These are phyloP conservation scores for Aspergillus chevalieri DNA, from an alignment of 2,329 filamentous ascomycete species.

Conservation along the genomic window DNA sequence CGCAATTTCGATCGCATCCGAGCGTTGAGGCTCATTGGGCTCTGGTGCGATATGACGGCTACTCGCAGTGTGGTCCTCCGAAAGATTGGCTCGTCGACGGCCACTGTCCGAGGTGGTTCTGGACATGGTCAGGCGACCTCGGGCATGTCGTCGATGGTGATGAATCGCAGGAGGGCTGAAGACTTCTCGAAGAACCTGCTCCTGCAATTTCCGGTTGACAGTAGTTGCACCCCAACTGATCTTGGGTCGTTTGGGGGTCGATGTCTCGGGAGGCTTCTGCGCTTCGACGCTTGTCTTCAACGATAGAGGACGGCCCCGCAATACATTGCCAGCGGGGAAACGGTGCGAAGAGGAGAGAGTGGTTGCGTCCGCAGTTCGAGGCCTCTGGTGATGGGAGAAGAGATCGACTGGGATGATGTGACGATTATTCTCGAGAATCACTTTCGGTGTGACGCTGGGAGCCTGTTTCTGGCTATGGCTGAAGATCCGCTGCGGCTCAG, in stretches of 20 bases:
- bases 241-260: conserved; percentile 42
- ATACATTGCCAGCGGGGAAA: conserved; percentile 14
- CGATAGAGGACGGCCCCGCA: conserved; percentile 7
- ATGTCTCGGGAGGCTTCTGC: conserved; percentile 11
- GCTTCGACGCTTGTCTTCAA: conserved; percentile 9
- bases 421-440: conserved; percentile 87
- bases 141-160: conserved; percentile 64
- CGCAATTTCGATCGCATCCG: conserved; percentile 23
- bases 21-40: conserved; percentile 15
- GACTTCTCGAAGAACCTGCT: conserved; percentile 87
- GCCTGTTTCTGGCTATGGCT: conserved; percentile 69
- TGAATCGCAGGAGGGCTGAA: conserved; percentile 80
- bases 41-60: conserved; percentile 14
- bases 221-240: conserved; percentile 81
- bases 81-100: conserved; percentile 28
- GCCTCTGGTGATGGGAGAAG: conserved; percentile 52
- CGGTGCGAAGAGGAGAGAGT: conserved; percentile 11
- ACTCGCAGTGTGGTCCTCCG: conserved; percentile 25
- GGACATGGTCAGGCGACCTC: conserved; percentile 60
- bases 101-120: conserved; percentile 33
- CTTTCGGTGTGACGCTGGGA: conserved; percentile 70
- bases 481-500: conserved; percentile 47
- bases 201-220: conserved; percentile 79
- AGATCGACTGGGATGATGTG: conserved; percentile 86
- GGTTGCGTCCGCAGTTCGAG: conserved; percentile 29